Conservation (phyloP, 805 yeast species). For the Candida endomychidarum region DNA sequence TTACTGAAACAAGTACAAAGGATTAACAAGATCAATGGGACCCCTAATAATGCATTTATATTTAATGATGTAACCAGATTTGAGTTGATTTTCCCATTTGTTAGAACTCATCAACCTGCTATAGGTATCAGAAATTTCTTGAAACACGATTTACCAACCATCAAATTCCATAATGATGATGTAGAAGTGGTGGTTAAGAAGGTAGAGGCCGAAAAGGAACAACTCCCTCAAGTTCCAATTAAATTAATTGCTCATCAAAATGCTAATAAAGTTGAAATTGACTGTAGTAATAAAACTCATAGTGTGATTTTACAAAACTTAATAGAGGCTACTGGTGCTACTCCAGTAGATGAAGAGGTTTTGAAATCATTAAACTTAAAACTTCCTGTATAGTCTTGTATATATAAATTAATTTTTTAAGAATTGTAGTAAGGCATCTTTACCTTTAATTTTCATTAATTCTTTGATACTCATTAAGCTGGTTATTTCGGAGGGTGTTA, state of each 20-base stretch:
- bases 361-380: constrained; percentile 28
- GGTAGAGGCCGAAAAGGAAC: constrained; percentile 39
- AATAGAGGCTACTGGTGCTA: constrained; percentile 52
- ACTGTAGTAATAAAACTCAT: constrained; percentile 52
- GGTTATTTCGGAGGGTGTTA: constrained; percentile 39
- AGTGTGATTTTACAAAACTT: constrained; percentile 58
- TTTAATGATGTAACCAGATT: constrained; percentile 34
- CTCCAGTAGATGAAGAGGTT: constrained; percentile 46
- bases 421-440: constrained; percentile 60
- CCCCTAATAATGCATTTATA: constrained; percentile 37
- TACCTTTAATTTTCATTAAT: constrained; percentile 68
- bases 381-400: constrained; percentile 6
- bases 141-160: constrained; percentile 70
- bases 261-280: constrained; percentile 36
- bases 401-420: constrained; percentile 32
- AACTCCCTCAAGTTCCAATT: constrained; percentile 44
- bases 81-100: constrained; percentile 50
- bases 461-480: constrained; percentile 57
- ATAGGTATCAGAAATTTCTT: constrained; percentile 75
- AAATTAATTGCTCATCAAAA: constrained; percentile 39
- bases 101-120: constrained; percentile 49
- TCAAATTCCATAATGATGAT: constrained; percentile 80
- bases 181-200: constrained; percentile 61
- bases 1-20: constrained; percentile 49
- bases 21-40: constrained; percentile 52